Conservation (phyloP, 2,329 filamentous ascomycete genomes). For the Colletotrichum destructivum region DNA sequence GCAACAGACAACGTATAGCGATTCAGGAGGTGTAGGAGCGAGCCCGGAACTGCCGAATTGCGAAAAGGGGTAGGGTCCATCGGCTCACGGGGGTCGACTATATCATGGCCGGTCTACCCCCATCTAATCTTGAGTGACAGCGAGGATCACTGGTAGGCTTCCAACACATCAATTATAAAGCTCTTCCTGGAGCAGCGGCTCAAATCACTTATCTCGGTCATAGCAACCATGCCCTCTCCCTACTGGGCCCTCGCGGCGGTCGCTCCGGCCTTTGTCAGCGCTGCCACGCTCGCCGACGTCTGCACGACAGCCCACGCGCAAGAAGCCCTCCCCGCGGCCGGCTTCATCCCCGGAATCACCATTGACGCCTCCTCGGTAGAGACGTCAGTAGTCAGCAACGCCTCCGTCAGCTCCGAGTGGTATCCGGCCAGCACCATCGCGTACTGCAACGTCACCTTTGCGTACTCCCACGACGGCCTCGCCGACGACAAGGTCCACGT, state of each 20-base stretch:
- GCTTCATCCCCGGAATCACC: slow-evolving; percentile 48
- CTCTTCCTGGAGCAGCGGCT: too few species aligned
- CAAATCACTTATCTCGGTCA: not conserved
- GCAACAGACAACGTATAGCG: not conserved
- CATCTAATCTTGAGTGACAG: not conserved
- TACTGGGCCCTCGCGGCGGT: slow-evolving; percentile 4
- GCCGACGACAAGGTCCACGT: slow-evolving; percentile 53
- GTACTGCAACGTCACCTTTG: slow-evolving; percentile 64
- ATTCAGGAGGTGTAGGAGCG: not conserved
- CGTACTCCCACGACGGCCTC: slow-evolving; percentile 59
- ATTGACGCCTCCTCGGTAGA: slow-evolving; percentile 49
- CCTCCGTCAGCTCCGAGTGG: slow-evolving; percentile 49
- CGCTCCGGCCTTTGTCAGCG: slow-evolving; percentile 34
- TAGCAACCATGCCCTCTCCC: not conserved
- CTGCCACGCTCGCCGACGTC: slow-evolving; percentile 44
- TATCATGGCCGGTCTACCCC: slow-evolving; percentile 5
- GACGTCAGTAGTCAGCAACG: slow-evolving; percentile 51
- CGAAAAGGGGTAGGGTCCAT: not conserved
- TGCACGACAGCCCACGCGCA: slow-evolving; percentile 45
- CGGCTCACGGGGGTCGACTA: not conserved
- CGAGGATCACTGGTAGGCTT: not conserved
- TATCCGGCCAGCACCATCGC: slow-evolving; percentile 51
- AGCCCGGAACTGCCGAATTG: not conserved
- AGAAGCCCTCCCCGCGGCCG: slow-evolving; percentile 44
- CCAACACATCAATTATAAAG: too few species aligned